Evolutionary conservation across 2,329 filamentous ascomycete genomes (phyloP).

Genomic region (Fusarium sp.): DNA sequence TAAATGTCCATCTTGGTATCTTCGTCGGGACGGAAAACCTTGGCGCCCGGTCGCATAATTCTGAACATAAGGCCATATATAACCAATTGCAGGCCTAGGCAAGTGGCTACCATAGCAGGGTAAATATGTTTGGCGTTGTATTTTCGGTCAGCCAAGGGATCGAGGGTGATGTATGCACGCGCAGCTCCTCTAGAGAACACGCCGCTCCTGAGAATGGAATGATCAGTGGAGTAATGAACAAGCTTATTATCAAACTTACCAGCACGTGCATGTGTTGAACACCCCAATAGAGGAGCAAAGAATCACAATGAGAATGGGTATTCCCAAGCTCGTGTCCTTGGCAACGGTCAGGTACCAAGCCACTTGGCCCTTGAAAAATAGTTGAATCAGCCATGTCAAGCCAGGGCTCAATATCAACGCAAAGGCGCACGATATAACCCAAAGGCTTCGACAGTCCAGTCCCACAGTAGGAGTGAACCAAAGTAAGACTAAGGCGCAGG

Average conservation of each 20-base stretch:
- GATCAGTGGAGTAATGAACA: neutral
- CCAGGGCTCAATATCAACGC: slow-evolving; percentile 4
- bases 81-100: slow-evolving; percentile 14
- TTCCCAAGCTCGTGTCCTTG: neutral
- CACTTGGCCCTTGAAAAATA: neutral
- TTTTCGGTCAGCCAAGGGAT: slow-evolving; percentile 10
- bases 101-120: slow-evolving; percentile 17
- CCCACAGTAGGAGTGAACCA: slow-evolving; percentile 4
- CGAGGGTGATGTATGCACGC: slow-evolving; percentile 16
- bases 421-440: neutral
- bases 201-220: neutral
- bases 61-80: slow-evolving; percentile 18
- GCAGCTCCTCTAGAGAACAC: slow-evolving; percentile 7
- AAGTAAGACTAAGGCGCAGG: neutral
- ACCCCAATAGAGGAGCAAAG: neutral
- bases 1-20: slow-evolving; percentile 27
- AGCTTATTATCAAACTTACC: neutral
- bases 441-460: neutral
- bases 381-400: slow-evolving; percentile 1
- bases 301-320: neutral
- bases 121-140: slow-evolving; percentile 16
- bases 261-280: slow-evolving; percentile 6
- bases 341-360: slow-evolving; percentile 6
- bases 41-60: slow-evolving; percentile 19
- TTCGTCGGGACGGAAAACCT: slow-evolving; percentile 22